phyloP scores from a whole-genome alignment of 2,329 filamentous ascomycete species.

The Epichloe gansuensis region DNA sequence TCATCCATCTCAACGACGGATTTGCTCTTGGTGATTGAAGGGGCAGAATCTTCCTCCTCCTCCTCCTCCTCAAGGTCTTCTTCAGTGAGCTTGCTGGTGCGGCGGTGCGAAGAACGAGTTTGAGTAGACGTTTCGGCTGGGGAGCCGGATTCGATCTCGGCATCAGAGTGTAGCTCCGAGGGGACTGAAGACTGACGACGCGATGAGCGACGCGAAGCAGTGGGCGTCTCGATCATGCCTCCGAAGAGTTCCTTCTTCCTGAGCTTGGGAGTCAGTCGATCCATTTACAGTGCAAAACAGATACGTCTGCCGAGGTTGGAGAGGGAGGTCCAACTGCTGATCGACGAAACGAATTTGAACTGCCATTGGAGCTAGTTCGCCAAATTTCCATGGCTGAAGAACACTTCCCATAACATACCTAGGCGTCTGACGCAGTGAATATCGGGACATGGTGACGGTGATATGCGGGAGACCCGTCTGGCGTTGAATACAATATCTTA shows the following conservation, averaged over 20 bases:
- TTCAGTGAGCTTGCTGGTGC: constrained; percentile 38
- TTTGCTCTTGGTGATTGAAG: constrained; percentile 22
- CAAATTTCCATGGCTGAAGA: background rate
- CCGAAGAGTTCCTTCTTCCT: constrained; percentile 52
- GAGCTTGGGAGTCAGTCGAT: constrained; percentile 1
- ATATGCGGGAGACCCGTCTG: background rate
- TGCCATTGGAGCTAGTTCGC: background rate
- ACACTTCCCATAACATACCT: constrained; percentile 12
- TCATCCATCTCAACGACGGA: constrained; percentile 12
- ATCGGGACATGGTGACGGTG: constrained; percentile 13
- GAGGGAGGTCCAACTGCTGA: too few relatives aligned
- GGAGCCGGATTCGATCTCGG: constrained; percentile 37
- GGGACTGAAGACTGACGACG: constrained; percentile 39
- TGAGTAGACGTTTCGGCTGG: constrained; percentile 29
- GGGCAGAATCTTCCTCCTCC: constrained; percentile 26
- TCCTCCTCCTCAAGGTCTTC: constrained; percentile 37
- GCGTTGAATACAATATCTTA: background rate
- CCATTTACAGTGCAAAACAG: background rate
- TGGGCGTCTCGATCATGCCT: constrained; percentile 48
- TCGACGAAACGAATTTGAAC: background rate
- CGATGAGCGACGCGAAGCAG: constrained; percentile 25
- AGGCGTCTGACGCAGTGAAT: constrained; percentile 20
- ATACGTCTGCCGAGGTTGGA: background rate
- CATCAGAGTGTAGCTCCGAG: constrained; percentile 29
- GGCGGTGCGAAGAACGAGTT: constrained; percentile 29